These are phyloP conservation scores for Neurospora sp. DNA, from an alignment of 495 filamentous ascomycete species.

Conservation along the genomic window DNA sequence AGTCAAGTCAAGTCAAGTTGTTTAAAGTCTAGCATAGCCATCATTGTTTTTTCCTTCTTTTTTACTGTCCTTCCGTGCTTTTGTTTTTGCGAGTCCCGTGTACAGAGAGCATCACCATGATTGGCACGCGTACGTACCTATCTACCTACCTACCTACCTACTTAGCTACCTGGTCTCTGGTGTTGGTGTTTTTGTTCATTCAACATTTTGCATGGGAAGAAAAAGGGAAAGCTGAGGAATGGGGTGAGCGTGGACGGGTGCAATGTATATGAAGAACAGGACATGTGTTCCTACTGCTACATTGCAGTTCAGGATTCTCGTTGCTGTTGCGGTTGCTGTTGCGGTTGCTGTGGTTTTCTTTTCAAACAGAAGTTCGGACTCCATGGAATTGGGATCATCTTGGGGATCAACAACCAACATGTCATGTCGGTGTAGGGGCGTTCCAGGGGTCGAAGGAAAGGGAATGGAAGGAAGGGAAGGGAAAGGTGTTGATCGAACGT, in stretches of 20 bases:
- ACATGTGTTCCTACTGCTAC: not conserved
- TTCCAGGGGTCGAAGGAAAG: not conserved
- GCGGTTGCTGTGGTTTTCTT: not conserved
- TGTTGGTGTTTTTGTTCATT: not conserved
- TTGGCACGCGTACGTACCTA: not conserved
- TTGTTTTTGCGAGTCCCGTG: not conserved
- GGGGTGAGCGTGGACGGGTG: not conserved
- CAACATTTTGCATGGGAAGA: not conserved
- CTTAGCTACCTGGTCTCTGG: not conserved
- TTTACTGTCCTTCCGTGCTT: not conserved
- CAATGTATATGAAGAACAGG: not conserved
- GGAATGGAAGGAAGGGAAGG: not conserved
- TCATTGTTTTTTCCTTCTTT: not conserved
- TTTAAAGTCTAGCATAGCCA: constrained; percentile 1
- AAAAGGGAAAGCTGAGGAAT: not conserved
- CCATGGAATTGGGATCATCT: not conserved
- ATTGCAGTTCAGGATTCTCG: not conserved
- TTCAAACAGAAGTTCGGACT: not conserved
- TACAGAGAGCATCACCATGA: not conserved
- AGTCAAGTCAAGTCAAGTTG: not conserved
- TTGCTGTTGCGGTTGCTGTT: not conserved
- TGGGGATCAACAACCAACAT: not conserved
- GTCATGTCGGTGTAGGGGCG: not conserved
- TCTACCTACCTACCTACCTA: not conserved
- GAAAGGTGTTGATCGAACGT: not conserved